Evolutionary conservation across 2,329 filamentous ascomycete species (phyloP).

Genomic region (Gaeumannomyces sp.): DNA sequence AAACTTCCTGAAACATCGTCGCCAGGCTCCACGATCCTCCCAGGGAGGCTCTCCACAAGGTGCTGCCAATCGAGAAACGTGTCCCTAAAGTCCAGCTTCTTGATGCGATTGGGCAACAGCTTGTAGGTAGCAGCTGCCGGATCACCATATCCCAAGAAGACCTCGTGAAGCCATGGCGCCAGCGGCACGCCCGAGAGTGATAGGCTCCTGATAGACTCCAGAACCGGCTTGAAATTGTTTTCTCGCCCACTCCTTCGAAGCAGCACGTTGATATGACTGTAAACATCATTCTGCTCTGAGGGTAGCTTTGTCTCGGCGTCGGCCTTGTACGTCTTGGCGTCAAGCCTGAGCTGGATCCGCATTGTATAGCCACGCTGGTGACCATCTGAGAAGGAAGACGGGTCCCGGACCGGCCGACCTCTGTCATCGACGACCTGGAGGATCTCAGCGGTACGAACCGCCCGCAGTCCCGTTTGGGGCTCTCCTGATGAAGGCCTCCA

Average conservation of each 20-base stretch:
- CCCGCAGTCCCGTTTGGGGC: slow-evolving; percentile 58
- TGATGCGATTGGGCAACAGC: slow-evolving; percentile 69
- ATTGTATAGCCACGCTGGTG: slow-evolving; percentile 55
- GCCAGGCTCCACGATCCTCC: slow-evolving; percentile 74
- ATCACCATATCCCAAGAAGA: slow-evolving; percentile 96
- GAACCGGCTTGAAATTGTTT: slow-evolving; percentile 93
- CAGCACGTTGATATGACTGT: slow-evolving; percentile 78
- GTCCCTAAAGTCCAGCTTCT: slow-evolving; percentile 81
- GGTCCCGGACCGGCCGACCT: slow-evolving; percentile 64
- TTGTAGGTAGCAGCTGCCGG: slow-evolving; percentile 83
- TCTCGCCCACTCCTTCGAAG: slow-evolving; percentile 78
- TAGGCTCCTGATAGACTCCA: slow-evolving; percentile 85
- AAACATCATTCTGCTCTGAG: slow-evolving; percentile 54
- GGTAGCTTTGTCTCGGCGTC: slow-evolving; percentile 61
- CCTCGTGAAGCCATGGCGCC: slow-evolving; percentile 89
- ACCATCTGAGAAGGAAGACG: slow-evolving; percentile 55
- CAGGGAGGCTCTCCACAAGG: slow-evolving; percentile 81
- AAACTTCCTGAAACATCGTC: slow-evolving; percentile 68
- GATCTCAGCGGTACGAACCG: slow-evolving; percentile 77
- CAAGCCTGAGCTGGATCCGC: slow-evolving; percentile 73
- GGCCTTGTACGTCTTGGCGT: slow-evolving; percentile 67
- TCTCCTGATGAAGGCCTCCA: slow-evolving; percentile 39
- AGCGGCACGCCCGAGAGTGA: slow-evolving; percentile 79
- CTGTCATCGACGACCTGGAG: slow-evolving; percentile 83
- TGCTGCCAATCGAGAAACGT: slow-evolving; percentile 97